These are phyloP conservation scores for Cucurbita maxima DNA, from an alignment of 306 rosid genomes.

Conservation along the genomic window DNA sequence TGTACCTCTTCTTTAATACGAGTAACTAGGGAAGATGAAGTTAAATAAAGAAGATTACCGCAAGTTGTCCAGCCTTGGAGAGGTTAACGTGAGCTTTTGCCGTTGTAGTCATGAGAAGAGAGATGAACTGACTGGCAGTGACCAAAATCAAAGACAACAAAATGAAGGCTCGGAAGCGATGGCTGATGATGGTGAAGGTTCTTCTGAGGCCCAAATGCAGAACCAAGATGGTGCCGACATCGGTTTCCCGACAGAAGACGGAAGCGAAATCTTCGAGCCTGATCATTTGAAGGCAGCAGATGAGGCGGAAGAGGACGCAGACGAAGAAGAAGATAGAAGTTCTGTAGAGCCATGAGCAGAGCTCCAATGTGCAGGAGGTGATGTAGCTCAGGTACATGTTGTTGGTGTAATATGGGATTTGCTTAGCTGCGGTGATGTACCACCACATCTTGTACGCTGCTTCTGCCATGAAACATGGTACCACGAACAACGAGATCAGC, in stretches of 20 bases:
- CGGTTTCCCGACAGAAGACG: constrained; percentile 48
- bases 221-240: constrained; percentile 45
- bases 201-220: constrained; percentile 56
- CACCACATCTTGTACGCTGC: constrained; percentile 82
- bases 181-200: constrained; percentile 52
- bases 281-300: constrained; percentile 54
- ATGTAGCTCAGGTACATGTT: constrained; percentile 34
- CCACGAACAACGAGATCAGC: constrained; percentile 35
- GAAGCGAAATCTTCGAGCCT: constrained; percentile 53
- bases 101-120: constrained; percentile 36
- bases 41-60: constrained; percentile 20
- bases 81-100: constrained; percentile 42
- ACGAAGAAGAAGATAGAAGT: constrained; percentile 72
- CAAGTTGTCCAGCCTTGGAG: constrained; percentile 73
- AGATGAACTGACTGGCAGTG: constrained; percentile 66
- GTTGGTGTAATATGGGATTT: constrained; percentile 55
- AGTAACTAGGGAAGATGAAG: not conserved
- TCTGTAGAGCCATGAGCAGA: constrained; percentile 71
- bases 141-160: constrained; percentile 53
- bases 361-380: constrained; percentile 40
- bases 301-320: constrained; percentile 59
- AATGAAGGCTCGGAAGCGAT: constrained; percentile 58
- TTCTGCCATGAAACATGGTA: constrained; percentile 45
- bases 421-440: constrained; percentile 49
- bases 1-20: too few species aligned